Base-by-base conservation (phyloP, 1,284 basidiomycete species). In the Caloboletus firmus region DNA sequence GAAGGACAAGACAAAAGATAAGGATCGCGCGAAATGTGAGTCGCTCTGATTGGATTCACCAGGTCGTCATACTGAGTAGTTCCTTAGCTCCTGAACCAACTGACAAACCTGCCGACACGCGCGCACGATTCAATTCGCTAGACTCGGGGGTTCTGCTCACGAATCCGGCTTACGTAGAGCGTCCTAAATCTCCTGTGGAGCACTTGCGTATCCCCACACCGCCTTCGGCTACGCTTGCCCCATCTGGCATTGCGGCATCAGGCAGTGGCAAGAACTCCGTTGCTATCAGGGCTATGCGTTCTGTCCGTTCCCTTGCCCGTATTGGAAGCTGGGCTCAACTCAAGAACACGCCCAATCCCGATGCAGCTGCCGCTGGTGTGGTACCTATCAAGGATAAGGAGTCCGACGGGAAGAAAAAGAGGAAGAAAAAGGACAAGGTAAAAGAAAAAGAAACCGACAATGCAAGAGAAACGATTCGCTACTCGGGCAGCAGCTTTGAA, bases 231-330 rank as follows among this genome's bases (percentile, higher is more conserved):
- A 57, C 55, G 28, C 43, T 46, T 57, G 47, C 62, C 36, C 68
- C 71, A 30, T 72, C 77, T n/a, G 49, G 39, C 3, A 48, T 53
- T 47, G 49, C 51, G 5, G 55, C 45, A 30, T 15, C 45, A 22
- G 64, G 56, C 6, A 41, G 10, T n/a, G 63, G 58, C 11, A 62
- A 61, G 22, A 81, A 79, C 32, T 89, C 87, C 0, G 86, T 91
- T 49, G 89, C 89, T 1, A 54, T 91, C 13, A 81, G 89, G 15
- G 89, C 89, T 3, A 91, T 91, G 74, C 78, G 84, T 40, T 85
- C 83, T 18, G 82, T 91, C 61, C 76, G 83, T 32, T 87, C 84
- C 2, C 72, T 91, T 48, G 87, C 89, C 4, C 73, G 82, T 41
- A 82, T 91, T 49, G 80, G 83, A 1, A 84, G 83, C 62, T 89